Evolutionary conservation across 2,329 filamentous ascomycete species (phyloP), one percentile per base, ranked within the genome.

Genomic region (Chaetothyriales sp.): DNA sequence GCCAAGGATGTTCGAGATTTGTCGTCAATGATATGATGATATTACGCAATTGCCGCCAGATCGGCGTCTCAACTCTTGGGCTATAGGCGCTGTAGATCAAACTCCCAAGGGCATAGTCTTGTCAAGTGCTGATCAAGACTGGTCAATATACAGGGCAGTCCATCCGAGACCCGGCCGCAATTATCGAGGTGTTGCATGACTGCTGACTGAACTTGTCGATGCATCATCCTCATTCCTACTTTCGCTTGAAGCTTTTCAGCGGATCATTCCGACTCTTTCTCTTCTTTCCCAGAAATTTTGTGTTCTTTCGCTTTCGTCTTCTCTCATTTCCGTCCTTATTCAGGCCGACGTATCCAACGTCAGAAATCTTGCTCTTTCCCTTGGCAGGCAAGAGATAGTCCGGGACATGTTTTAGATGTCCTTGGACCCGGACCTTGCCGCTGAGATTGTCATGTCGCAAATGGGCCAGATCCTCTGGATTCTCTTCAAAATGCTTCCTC

Each of bases 401-500:
- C 0, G 92, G 92, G 1, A 98, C 85, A 65, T 95, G 86, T 68
- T 87, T 93, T 57, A 98, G 72, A 71, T 98, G 92, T 6, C 84
- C 78, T 68, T 96, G 89, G 45, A 88, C 81, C 53, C 86, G 75
- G 12, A 89, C 86, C 6, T 53, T 57, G 9, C 55, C 57, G 51
- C 94, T 73, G 65, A 95, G 90, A 39, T 82, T 83, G 64, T 98
- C 92, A 64, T 98, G 92, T 22, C 90, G 79, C 58, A 96, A 73
- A 64, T 95, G 87, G 39, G 80, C 79, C 57, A 96, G 70, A 64
- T 96, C 90, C 28, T 83, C 80, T 0, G 92, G 92, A 65, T 98
- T 95, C 67, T 98, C 92, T 64, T 96, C 92, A 62, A 96, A 98
- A 72, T 96, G 87, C 48, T 88, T 78, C 68, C 92, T 89, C 50